These are phyloP conservation scores for Blastocystis sp. DNA, from an alignment of 352 stramenopile genomes.

Conservation along the genomic window DNA sequence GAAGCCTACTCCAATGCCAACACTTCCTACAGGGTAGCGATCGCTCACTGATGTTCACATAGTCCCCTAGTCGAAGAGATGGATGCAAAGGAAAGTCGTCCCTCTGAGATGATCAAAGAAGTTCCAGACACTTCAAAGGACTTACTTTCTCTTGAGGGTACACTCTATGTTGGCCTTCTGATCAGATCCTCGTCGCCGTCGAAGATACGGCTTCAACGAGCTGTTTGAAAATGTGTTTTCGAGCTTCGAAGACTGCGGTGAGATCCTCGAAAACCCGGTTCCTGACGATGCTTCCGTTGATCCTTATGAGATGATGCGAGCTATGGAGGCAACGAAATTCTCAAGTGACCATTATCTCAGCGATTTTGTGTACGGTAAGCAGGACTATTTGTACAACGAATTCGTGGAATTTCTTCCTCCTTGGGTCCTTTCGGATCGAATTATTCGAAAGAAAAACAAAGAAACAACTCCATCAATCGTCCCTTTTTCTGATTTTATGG, in stretches of 20 bases:
- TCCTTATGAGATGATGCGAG: slow-evolving; percentile 66
- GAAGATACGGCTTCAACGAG: slow-evolving; percentile 86
- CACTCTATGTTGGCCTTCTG: background rate
- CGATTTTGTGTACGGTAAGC: slow-evolving; percentile 79
- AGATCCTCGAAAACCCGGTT: slow-evolving; percentile 83
- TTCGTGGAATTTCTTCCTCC: slow-evolving; percentile 65
- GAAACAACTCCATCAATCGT: background rate
- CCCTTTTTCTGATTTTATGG: background rate
- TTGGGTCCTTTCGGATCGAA: slow-evolving; percentile 77
- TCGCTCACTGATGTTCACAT: background rate
- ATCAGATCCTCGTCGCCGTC: slow-evolving; percentile 67
- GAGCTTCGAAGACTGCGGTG: slow-evolving; percentile 80
- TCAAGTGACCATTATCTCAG: slow-evolving; percentile 87
- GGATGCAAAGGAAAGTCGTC: background rate
- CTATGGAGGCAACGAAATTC: slow-evolving; percentile 84
- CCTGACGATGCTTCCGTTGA: slow-evolving; percentile 73
- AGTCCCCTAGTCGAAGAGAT: slow-evolving; percentile 44
- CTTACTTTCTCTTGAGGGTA: slow-evolving; percentile 32
- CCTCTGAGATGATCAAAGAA: background rate
- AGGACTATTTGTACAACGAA: slow-evolving; percentile 83
- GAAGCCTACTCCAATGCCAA: background rate
- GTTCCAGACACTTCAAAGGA: slow-evolving; percentile 18
- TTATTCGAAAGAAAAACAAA: slow-evolving; percentile 30
- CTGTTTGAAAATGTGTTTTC: slow-evolving; percentile 83
- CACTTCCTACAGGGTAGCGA: background rate